These are phyloP conservation scores for Entophlyctis helioformis DNA, from an alignment of 192 early-diverging fungal species.

Conservation along the genomic window DNA sequence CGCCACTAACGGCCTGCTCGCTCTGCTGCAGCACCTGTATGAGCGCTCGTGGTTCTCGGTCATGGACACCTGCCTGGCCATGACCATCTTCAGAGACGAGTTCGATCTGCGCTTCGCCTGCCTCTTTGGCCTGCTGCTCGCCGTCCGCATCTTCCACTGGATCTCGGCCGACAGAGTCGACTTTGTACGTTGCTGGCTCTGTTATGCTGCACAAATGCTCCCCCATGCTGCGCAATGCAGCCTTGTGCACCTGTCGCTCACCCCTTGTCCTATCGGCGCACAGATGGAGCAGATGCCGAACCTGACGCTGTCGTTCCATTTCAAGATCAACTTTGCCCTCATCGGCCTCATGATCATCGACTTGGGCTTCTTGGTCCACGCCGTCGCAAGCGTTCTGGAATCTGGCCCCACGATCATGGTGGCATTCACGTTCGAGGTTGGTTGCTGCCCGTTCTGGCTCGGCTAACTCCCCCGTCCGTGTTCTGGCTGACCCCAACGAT, in stretches of 20 bases:
- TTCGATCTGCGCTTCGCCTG: conserved; percentile 78
- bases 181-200: conserved; percentile 39
- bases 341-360: conserved; percentile 86
- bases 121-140: conserved; percentile 76
- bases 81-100: conserved; percentile 93
- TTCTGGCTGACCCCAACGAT: neutral
- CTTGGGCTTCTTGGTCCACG: conserved; percentile 87
- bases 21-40: conserved; percentile 66
- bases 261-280: no score
- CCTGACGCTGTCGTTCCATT: conserved; percentile 53
- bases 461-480: no score
- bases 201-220: conserved; percentile 1
- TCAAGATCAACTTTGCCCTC: conserved; percentile 55
- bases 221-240: neutral
- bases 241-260: no score
- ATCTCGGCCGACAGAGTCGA: conserved; percentile 82
- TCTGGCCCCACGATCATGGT: no score
- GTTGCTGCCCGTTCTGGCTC: no score
- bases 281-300: conserved; percentile 76
- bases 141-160: conserved; percentile 97
- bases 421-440: no score
- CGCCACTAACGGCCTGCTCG: neutral
- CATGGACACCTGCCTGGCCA: conserved; percentile 90
- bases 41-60: conserved; percentile 96
- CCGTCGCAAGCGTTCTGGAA: neutral